Base-by-base conservation (phyloP, 805 yeast genomes). In the Ogataea wickerhamii region DNA sequence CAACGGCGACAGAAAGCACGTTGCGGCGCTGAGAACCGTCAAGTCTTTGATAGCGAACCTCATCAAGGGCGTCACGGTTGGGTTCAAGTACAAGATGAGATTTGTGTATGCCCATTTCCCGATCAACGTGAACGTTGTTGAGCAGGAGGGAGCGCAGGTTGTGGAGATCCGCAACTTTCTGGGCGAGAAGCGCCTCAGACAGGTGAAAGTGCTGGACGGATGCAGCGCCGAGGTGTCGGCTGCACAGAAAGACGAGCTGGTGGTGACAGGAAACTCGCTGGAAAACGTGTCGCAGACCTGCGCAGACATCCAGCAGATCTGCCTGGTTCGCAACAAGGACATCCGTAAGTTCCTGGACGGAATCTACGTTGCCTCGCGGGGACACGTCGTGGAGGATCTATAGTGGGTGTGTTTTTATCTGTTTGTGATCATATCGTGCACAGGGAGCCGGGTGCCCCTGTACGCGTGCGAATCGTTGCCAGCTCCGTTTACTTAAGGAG, bases 31-130 rank as follows among this genome's bases (percentile, higher is more conserved):
- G 69, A 89, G 98, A 80, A 91, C 98, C 50, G 98, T 93, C 70
- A 88, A 87, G 77, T 87, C 98, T 54, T 76, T 93, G 67, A 78
- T 93, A 61, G 67, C 86, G 66, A 93, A 93, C 87, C 73, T 93
- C 81, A 72, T 93, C 73, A 86, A 84, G 56, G 98, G 98, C 83
- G 98, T 93, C 68, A 93, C 98, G 70, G 82, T 82, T 78, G 98
- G 98, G 73, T 91, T 75, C 95, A 82, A 85, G 76, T 93, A 93
- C 93, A 93, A 93, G 87, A 84, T 93, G 96, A 87, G 97, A 80
- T 89, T 87, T 72, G 98, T 93, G 55, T 94, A 91, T 69, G 98
- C 98, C 82, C 98, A 93, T 87, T 93, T 93, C 95, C 98, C 98
- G 70, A 93, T 94, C 76, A 93, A 93, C 75, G 96, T 93, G 58